Conservation (phyloP, 2,329 filamentous ascomycete species). For the Bipolaris sorokiniana region DNA sequence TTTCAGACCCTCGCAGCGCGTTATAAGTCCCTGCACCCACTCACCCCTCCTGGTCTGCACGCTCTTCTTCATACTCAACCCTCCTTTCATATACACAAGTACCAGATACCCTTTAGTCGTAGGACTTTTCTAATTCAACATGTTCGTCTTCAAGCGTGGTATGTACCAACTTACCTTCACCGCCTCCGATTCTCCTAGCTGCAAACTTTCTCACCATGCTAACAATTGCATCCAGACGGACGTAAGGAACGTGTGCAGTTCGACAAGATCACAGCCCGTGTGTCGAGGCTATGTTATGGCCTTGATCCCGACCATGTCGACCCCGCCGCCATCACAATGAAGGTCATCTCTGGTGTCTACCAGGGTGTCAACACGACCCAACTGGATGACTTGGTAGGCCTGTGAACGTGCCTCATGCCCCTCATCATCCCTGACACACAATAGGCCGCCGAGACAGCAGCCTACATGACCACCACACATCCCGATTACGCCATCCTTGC, state of each 20-base stretch:
- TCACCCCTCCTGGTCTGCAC: constrained; percentile 29
- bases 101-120: constrained; percentile 27
- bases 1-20: constrained; percentile 23
- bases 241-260: constrained; percentile 99
- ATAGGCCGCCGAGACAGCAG: constrained; percentile 96
- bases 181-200: constrained; percentile 14
- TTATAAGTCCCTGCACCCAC: constrained; percentile 35
- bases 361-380: constrained; percentile 96
- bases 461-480: constrained; percentile 99
- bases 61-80: constrained; percentile 28
- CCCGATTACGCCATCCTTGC: constrained; percentile 99
- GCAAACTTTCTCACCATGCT: constrained; percentile 33
- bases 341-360: constrained; percentile 99
- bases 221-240: constrained; percentile 70
- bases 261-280: constrained; percentile 99
- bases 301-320: constrained; percentile 96
- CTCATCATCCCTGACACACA: constrained; percentile 20
- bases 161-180: constrained; percentile 32
- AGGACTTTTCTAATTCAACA: constrained; percentile 37
- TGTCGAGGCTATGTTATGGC: constrained; percentile 96
- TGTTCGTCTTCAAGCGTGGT: constrained; percentile 54
- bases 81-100: constrained; percentile 35
- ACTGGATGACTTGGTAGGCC: constrained; percentile 89
- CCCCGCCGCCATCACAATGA: constrained; percentile 96
- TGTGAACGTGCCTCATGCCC: constrained; percentile 20